Evolutionary conservation across 192 early-diverging fungal genomes (phyloP).

Genomic region (Piromyces sp.): DNA sequence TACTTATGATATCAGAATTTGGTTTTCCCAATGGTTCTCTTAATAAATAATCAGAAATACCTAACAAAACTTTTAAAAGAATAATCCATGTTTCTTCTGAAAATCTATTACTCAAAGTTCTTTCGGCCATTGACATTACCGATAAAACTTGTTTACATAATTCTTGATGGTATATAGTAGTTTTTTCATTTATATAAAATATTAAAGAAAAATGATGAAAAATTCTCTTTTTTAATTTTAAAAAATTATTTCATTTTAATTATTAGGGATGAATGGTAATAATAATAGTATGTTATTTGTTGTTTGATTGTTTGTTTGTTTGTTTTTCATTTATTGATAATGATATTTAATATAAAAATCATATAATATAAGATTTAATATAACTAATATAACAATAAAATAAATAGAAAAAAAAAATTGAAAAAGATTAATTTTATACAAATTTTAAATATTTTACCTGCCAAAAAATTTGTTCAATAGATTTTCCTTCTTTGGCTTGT

Average conservation of each 20-base stretch:
- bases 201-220: slow-evolving; percentile 62
- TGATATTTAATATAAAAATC: too few species aligned
- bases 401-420: too few species aligned
- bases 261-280: too few species aligned
- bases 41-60: slow-evolving; percentile 54
- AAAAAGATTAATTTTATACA: too few species aligned
- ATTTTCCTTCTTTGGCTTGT: slow-evolving; percentile 9
- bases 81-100: slow-evolving; percentile 63
- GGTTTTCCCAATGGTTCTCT: slow-evolving; percentile 21
- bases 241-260: too few species aligned
- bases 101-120: slow-evolving; percentile 35
- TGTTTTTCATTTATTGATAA: too few species aligned
- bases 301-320: too few species aligned
- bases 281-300: too few species aligned
- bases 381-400: not conserved
- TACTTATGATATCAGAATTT: not conserved
- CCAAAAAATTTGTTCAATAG: slow-evolving; percentile 50
- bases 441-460: slow-evolving; percentile 19
- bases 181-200: slow-evolving; percentile 20
- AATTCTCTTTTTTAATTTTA: slow-evolving; percentile 51
- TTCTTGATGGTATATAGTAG: slow-evolving; percentile 32
- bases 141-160: slow-evolving; percentile 54
- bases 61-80: slow-evolving; percentile 60
- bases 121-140: slow-evolving; percentile 38
- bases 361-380: too few species aligned